Base-by-base conservation (phyloP, 2,329 filamentous ascomycete species). In the Cytospora mali region DNA sequence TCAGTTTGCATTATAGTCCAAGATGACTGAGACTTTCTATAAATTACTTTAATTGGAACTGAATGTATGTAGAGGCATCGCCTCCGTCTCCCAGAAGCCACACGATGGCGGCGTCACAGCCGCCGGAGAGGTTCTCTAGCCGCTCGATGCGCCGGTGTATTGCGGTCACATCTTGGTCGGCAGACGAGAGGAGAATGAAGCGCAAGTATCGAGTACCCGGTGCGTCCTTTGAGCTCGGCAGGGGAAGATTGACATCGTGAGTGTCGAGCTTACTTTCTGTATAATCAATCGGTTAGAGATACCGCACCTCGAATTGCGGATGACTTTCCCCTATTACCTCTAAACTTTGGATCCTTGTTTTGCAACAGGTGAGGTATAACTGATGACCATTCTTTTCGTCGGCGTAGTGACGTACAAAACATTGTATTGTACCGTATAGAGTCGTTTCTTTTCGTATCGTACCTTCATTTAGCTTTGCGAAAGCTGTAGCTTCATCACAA, bases 241-340 rank as follows among this genome's bases (percentile, higher is more conserved):
- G 59, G 4, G 72, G 72, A 42, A 84, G 72, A 16, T 77, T 77
- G 31, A 83, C 67, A 65, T 84, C 82, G 65, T 83, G 78, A 2
- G 74, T 75, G 18, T 72, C 68, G 3, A 84, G 70, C 18, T 68
- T 71, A 4, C 69, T 67, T 69, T 83, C 81, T 84, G 53, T 7
- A 39, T 39, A 39, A n/a, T n/a, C 10, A 48, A 29, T 16, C 16
- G 21, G 16, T 46, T 49, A 35, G 48, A 68, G 35, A 65, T n/a
- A 57, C 56, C 16, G 21, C 46, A 33, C 21, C 5, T 7, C 3
- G 9, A 18, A 4, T 11, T 18, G 23, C 21, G 27, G 5, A 33
- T 13, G 48, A 1, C 14, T 39, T 27, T 9, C 13, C 14, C 18
- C 3, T 25, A 5, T n/a, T 57, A 67, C 70, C 66, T 62, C 69